A percentile compares a stretch with the other conserved stretches of the same genome.
Conservation (phyloP, 345 rosid species). For the Noccaea caerulescens region DNA sequence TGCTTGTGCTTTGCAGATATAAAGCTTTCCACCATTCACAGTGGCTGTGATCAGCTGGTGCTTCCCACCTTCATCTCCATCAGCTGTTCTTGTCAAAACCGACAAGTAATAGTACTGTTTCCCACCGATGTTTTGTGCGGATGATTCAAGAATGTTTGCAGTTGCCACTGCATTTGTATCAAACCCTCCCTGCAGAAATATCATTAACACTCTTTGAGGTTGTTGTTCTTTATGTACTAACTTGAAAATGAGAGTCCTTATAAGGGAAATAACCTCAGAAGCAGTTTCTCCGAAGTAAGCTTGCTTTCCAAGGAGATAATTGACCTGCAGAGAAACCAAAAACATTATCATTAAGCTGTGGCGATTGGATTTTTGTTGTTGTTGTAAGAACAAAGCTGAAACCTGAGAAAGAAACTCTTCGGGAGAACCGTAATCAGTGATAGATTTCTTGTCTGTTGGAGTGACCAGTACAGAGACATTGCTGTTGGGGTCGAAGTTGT, state of each 20-base stretch:
- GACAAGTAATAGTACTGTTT: conserved; percentile 66
- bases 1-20: conserved; percentile 92
- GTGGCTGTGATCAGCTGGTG: conserved; percentile 80
- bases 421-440: conserved; percentile 82
- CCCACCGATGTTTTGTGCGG: conserved; percentile 50
- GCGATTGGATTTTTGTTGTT: background rate
- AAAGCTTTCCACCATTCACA: conserved; percentile 76
- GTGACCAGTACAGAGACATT: conserved; percentile 64
- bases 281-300: conserved; percentile 67
- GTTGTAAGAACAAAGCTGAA: conserved; percentile 8
- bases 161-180: conserved; percentile 69
- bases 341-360: background rate
- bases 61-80: conserved; percentile 98
- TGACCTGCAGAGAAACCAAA: conserved; percentile 57
- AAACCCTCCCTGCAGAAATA: conserved; percentile 72
- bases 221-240: background rate
- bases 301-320: conserved; percentile 87
- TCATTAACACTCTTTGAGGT: background rate
- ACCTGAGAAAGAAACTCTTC: conserved; percentile 76
- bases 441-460: conserved; percentile 86
- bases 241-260: background rate
- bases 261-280: conserved; percentile 61
- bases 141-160: conserved; percentile 76
- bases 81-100: conserved; percentile 89
- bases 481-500: conserved; percentile 80